Base-by-base conservation (phyloP, 805 yeast genomes). In the Suhomyces sp. region DNA sequence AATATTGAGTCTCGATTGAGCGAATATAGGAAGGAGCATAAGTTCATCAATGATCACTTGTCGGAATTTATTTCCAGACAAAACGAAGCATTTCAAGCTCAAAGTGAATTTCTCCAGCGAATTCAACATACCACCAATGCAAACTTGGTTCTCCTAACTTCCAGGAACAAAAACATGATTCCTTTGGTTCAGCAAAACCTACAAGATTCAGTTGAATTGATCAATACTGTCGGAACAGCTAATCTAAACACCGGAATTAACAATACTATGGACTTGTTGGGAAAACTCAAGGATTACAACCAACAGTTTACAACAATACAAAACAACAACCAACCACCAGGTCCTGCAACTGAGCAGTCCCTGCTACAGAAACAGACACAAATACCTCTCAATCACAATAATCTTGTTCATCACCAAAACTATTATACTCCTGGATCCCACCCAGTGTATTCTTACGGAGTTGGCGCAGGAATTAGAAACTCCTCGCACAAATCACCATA, bases 191-290 rank as follows among this genome's bases (percentile, higher is more conserved):
- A 57, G 46, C 57, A 50, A 47, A 51, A 52, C 8, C 37, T 61
- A 13, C 50, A 51, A 8, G 59, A 58, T 22, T 50, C 62, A 4
- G 39, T 46, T 13, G 54, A 54, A 21, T 50, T 41, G 19, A 37
- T 58, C 3, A 50, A 48, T n/a, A 33, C 53, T 4, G 46, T 53
- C 9, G 55, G 52, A 24, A 48, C 51, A 22, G 4, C 52, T 0
- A 51, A 55, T 41, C 46, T 61, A 6, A 55, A 57, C 24, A 57
- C 56, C 12, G 59, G 63, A 7, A 46, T 60, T 6, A 47, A 45
- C 17, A 54, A 54, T 25, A 59, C 63, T n/a, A 47, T 55, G n/a
- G 60, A 61, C 6, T 51, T 61, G 25, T 48, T 62, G 24, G 43
- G 57, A 6, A 59, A 60, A 24, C 47, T 63, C 17, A 56, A 47